Percentiles rank a stretch among this genome's conserved stretches.
Conservation (phyloP, 768 basidiomycete genomes). For the Galerina marginata region DNA sequence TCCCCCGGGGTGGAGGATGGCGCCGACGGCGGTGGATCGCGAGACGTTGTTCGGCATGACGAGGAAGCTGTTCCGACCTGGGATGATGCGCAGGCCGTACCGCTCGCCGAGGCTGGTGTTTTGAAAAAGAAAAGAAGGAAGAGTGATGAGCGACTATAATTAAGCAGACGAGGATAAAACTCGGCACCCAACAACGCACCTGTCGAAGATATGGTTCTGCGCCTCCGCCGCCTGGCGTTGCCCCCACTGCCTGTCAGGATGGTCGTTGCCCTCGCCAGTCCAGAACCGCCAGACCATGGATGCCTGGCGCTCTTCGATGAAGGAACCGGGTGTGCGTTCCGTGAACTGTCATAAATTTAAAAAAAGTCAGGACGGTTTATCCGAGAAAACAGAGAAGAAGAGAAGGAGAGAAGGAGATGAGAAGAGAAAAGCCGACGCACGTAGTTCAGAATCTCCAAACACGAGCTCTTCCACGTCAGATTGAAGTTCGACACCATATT, state of each 20-base stretch:
- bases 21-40: constrained; percentile 81
- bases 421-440: constrained; percentile 47
- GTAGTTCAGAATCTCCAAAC: constrained; percentile 84
- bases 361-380: too few species aligned
- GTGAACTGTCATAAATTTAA: constrained; percentile 62
- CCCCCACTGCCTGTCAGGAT: constrained; percentile 78
- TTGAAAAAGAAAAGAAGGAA: neutral
- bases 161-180: too few species aligned
- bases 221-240: constrained; percentile 88
- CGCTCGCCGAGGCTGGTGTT: constrained; percentile 72
- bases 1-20: constrained; percentile 73
- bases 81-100: constrained; percentile 83
- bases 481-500: constrained; percentile 83
- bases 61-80: constrained; percentile 79
- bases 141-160: neutral
- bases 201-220: constrained; percentile 91
- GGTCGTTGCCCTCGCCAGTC: constrained; percentile 48
- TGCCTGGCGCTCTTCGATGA: constrained; percentile 82
- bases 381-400: neutral
- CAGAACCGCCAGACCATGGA: constrained; percentile 89
- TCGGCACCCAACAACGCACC: constrained; percentile 34
- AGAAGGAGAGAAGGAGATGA: neutral
- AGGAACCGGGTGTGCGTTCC: constrained; percentile 86
- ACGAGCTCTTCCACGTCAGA: constrained; percentile 80
- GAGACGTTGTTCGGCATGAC: constrained; percentile 85